Evolutionary conservation across 2,329 filamentous ascomycete species (phyloP).

Genomic region (Pestalotiopsis sp.): DNA sequence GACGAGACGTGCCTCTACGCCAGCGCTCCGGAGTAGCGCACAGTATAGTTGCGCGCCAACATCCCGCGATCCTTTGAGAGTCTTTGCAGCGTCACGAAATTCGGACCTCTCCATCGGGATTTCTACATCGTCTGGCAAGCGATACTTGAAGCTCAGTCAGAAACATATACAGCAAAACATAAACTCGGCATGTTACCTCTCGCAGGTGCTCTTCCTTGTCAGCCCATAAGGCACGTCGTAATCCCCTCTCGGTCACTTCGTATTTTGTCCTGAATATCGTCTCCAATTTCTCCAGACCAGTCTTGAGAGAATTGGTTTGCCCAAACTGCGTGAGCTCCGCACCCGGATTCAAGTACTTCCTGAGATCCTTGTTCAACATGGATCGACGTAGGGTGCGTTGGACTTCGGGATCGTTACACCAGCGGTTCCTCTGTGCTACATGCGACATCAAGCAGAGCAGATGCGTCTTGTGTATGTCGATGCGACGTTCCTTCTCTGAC

Average conservation of each 20-base stretch:
- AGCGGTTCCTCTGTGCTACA: slow-evolving; percentile 75
- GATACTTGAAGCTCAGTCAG: slow-evolving; percentile 42
- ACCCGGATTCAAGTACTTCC: slow-evolving; percentile 70
- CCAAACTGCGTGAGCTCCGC: slow-evolving; percentile 72
- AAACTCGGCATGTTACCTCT: slow-evolving; percentile 43
- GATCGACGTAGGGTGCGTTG: slow-evolving; percentile 64
- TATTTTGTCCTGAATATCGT: slow-evolving; percentile 72
- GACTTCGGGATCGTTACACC: slow-evolving; percentile 79
- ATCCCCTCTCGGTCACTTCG: slow-evolving; percentile 68
- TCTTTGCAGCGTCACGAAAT: slow-evolving; percentile 71
- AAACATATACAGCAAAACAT: not conserved
- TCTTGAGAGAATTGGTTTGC: slow-evolving; percentile 74
- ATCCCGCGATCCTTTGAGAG: slow-evolving; percentile 80
- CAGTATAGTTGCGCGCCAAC: slow-evolving; percentile 90
- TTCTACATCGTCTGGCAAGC: slow-evolving; percentile 65
- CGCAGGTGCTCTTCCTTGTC: slow-evolving; percentile 64
- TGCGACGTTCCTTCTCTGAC: slow-evolving; percentile 56
- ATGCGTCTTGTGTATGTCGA: slow-evolving; percentile 86
- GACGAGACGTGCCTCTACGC: slow-evolving; percentile 79
- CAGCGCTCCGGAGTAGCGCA: slow-evolving; percentile 79
- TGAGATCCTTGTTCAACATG: slow-evolving; percentile 65
- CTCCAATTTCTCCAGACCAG: slow-evolving; percentile 71
- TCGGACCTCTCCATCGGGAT: slow-evolving; percentile 69
- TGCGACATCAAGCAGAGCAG: slow-evolving; percentile 82
- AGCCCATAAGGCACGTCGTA: slow-evolving; percentile 74